A percentile compares a stretch with the other conserved stretches of the same genome.
Evolutionary conservation across 2,329 filamentous ascomycete species (phyloP).

Genomic region (Microdochium paspali): DNA sequence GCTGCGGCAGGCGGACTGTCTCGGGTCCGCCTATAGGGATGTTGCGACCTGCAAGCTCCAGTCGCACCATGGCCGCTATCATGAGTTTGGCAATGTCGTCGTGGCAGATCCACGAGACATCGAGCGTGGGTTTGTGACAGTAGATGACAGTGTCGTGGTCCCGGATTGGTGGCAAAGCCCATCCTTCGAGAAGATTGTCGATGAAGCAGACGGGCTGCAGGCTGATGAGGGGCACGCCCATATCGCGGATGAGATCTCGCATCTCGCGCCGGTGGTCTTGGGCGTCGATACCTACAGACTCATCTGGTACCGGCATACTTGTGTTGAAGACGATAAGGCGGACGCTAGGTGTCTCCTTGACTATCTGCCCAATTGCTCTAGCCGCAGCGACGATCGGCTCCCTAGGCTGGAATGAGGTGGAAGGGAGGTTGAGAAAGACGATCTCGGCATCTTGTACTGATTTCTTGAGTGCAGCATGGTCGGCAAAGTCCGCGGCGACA

Average conservation of each 20-base stretch:
- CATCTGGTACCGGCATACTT: conserved; percentile 16
- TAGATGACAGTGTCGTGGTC: conserved; percentile 24
- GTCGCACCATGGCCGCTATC: conserved; percentile 20
- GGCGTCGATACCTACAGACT: conserved; percentile 10
- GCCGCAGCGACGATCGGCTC: conserved; percentile 44
- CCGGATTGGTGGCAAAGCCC: conserved; percentile 23
- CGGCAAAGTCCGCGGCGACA: conserved; percentile 5
- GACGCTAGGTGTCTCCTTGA: conserved; percentile 43
- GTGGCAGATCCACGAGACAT: conserved; percentile 28
- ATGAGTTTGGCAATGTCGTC: conserved; percentile 27
- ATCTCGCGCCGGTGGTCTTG: conserved; percentile 22
- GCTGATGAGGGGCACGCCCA: conserved; percentile 19
- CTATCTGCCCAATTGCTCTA: conserved; percentile 46
- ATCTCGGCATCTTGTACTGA: conserved; percentile 5
- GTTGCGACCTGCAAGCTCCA: conserved; percentile 22
- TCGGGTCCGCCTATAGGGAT: conserved; percentile 24
- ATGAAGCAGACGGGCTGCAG: conserved; percentile 27
- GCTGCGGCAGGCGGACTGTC: conserved; percentile 19
- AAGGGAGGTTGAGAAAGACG: conserved; percentile 16
- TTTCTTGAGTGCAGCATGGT: neutral
- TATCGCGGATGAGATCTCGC: conserved; percentile 16
- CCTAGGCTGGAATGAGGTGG: conserved; percentile 13
- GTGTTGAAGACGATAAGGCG: conserved; percentile 15
- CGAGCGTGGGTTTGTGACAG: conserved; percentile 25
- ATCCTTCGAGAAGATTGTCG: conserved; percentile 27